These are phyloP conservation scores for Usnea hakonensis DNA, from an alignment of 495 filamentous ascomycete genomes.

Conservation along the genomic window DNA sequence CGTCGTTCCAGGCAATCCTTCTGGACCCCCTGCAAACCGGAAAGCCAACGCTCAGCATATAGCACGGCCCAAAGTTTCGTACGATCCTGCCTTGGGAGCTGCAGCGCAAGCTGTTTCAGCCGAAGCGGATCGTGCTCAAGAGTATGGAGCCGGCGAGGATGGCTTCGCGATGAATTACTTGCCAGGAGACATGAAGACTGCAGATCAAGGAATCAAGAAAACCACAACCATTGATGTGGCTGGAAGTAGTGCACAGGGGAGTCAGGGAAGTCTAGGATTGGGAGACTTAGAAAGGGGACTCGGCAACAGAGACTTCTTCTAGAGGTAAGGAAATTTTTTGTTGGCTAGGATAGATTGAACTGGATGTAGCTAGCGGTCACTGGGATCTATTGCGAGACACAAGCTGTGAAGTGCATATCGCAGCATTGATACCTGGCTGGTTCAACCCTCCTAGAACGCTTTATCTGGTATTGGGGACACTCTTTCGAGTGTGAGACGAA, in stretches of 20 bases:
- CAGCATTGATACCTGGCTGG: too few relatives aligned
- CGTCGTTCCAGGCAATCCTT: too few relatives aligned
- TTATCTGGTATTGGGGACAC: too few relatives aligned
- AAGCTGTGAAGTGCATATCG: too few relatives aligned
- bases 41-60: not conserved
- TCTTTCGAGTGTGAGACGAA: too few relatives aligned
- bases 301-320: not conserved
- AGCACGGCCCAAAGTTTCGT: not conserved
- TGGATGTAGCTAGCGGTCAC: too few relatives aligned
- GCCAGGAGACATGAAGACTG: constrained; percentile 12
- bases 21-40: not conserved
- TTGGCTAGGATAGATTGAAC: too few relatives aligned
- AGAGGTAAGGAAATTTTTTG: not conserved
- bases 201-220: constrained; percentile 8
- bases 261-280: constrained; percentile 1
- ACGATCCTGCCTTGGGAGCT: not conserved
- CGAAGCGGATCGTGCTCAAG: constrained; percentile 5
- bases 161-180: constrained; percentile 3
- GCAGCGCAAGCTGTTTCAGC: not conserved
- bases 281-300: constrained; percentile 6
- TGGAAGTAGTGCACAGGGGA: not conserved
- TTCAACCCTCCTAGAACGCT: too few relatives aligned
- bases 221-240: constrained; percentile 2
- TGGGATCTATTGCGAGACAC: too few relatives aligned
- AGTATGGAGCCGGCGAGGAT: constrained; percentile 2